Conservation (phyloP, 2,329 filamentous ascomycete genomes). For the Aspergillus caelatus region DNA sequence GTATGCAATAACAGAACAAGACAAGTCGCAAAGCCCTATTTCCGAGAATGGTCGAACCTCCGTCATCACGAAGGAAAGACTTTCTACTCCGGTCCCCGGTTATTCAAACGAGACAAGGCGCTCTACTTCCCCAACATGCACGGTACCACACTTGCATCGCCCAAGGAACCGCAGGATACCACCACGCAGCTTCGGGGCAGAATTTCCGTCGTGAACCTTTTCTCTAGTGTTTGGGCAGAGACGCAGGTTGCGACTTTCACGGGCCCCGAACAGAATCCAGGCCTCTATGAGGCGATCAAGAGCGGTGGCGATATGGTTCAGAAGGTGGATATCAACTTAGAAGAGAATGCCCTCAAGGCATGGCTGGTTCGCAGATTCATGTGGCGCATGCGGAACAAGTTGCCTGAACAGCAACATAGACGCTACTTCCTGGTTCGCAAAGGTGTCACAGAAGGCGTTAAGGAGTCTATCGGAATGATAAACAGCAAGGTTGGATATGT, state of each 20-base stretch:
- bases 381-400: constrained; percentile 51
- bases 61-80: constrained; percentile 83
- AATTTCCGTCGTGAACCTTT: constrained; percentile 77
- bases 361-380: constrained; percentile 60
- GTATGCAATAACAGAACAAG: constrained; percentile 57
- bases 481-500: constrained; percentile 94
- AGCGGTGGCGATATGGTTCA: constrained; percentile 62
- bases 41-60: constrained; percentile 91
- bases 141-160: constrained; percentile 72
- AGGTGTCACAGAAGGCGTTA: constrained; percentile 58
- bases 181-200: constrained; percentile 73
- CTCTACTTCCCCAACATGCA: constrained; percentile 93
- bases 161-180: constrained; percentile 64
- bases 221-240: constrained; percentile 84
- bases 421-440: constrained; percentile 63
- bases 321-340: constrained; percentile 82
- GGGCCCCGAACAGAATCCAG: constrained; percentile 66
- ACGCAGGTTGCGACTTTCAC: constrained; percentile 75
- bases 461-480: constrained; percentile 67
- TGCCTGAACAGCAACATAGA: constrained; percentile 55
- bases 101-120: constrained; percentile 79
- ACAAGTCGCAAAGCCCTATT: constrained; percentile 85
- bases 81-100: constrained; percentile 80
- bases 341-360: constrained; percentile 72
- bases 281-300: constrained; percentile 65